A percentile compares a stretch with the other conserved stretches of the same genome.
phyloP scores from a whole-genome alignment of 164 flowering plant species.

The Aristolochia fimbriata region DNA sequence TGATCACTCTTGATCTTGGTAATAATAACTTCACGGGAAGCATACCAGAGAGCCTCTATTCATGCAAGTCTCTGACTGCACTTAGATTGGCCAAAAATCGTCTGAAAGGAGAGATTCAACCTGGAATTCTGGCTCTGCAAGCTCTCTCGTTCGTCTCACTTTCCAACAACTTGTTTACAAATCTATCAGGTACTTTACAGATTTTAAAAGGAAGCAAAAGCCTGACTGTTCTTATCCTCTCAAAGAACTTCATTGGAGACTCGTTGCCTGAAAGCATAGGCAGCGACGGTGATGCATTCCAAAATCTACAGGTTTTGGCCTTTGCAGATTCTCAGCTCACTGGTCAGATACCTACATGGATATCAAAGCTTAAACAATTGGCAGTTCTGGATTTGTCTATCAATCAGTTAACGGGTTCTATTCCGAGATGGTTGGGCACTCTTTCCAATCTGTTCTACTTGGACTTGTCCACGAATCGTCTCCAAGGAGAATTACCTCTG shows the following conservation, averaged over 20 bases:
- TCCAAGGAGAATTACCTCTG: slow-evolving; percentile 40
- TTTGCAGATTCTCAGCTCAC: slow-evolving; percentile 39
- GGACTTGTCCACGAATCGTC: slow-evolving; percentile 38
- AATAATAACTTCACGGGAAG: slow-evolving; percentile 52
- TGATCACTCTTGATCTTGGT: slow-evolving; percentile 66
- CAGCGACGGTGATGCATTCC: slow-evolving; percentile 25
- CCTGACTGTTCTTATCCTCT: slow-evolving; percentile 64
- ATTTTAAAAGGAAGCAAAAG: slow-evolving; percentile 54
- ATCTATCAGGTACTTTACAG: slow-evolving; percentile 40
- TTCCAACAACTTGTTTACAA: slow-evolving; percentile 61
- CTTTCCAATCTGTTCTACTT: slow-evolving; percentile 47
- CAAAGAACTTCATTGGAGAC: slow-evolving; percentile 55
- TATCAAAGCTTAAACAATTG: slow-evolving; percentile 24
- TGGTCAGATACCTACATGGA: slow-evolving; percentile 48
- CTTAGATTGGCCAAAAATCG: slow-evolving; percentile 60
- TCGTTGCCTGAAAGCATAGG: slow-evolving; percentile 23
- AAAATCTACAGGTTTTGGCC: slow-evolving; percentile 34
- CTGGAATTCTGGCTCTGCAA: slow-evolving; percentile 30
- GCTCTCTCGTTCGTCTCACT: slow-evolving; percentile 55
- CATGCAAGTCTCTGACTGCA: slow-evolving; percentile 40
- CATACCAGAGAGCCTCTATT: slow-evolving; percentile 48
- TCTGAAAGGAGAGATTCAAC: slow-evolving; percentile 45
- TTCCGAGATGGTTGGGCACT: slow-evolving; percentile 47
- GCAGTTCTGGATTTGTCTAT: slow-evolving; percentile 42
- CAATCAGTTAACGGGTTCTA: slow-evolving; percentile 35